phyloP scores from a whole-genome alignment of 257 asterid species.

The Solanum ossicruentum region DNA sequence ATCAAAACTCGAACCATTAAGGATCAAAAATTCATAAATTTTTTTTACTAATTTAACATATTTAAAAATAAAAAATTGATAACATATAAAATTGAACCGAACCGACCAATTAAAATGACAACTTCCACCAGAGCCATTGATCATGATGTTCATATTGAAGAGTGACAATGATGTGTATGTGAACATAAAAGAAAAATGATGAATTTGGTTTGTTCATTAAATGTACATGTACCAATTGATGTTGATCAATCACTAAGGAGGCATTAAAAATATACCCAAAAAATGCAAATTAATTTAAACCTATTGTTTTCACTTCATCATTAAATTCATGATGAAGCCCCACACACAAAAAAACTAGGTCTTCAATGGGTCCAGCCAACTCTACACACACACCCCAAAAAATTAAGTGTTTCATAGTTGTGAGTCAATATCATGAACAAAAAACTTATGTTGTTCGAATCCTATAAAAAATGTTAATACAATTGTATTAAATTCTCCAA shows the following conservation, averaged over 20 bases:
- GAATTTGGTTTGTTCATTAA: neutral
- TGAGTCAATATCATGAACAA: neutral
- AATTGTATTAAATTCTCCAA: neutral
- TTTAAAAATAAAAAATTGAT: too few species aligned
- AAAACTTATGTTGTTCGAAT: neutral
- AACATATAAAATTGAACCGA: too few species aligned
- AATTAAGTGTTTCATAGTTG: neutral
- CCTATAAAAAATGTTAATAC: neutral
- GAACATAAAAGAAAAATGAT: neutral
- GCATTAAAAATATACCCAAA: constrained; percentile 3
- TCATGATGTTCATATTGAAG: neutral
- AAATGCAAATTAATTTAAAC: neutral
- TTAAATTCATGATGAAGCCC: constrained; percentile 8
- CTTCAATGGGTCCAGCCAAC: constrained; percentile 8
- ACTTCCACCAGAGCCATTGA: neutral
- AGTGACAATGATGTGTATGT: neutral
- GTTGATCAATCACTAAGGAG: constrained; percentile 1
- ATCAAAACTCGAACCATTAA: too few species aligned
- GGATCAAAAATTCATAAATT: too few species aligned
- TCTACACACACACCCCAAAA: neutral
- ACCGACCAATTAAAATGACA: neutral
- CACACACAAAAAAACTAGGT: neutral
- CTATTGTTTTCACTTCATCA: neutral
- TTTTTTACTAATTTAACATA: too few species aligned
- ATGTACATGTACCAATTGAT: neutral